Evolutionary conservation across 768 basidiomycete genomes (phyloP).

Genomic region (Hypholoma sublateritium): DNA sequence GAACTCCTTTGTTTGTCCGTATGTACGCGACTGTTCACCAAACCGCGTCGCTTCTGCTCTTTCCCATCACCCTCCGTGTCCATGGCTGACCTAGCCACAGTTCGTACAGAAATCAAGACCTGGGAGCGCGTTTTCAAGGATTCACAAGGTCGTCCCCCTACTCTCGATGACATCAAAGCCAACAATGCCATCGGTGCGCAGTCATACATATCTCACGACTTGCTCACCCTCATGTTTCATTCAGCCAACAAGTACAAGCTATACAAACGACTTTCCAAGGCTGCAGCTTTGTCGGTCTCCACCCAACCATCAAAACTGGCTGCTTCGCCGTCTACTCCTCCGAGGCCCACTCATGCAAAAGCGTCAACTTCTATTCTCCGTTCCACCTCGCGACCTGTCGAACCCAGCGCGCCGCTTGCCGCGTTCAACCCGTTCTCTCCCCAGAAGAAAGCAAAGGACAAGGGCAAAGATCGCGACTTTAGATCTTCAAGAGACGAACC

Average conservation of each 20-base stretch:
- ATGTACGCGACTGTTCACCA: constrained; percentile 34
- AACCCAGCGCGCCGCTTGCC: constrained; percentile 49
- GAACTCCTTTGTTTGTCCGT: constrained; percentile 36
- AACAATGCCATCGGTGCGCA: constrained; percentile 61
- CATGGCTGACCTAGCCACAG: constrained; percentile 45
- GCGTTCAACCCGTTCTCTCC: constrained; percentile 82
- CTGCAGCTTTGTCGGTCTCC: constrained; percentile 18
- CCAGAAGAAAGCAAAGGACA: constrained; percentile 56
- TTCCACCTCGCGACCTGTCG: constrained; percentile 50
- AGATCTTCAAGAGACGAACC: neutral
- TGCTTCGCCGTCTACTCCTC: constrained; percentile 36
- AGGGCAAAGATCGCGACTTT: constrained; percentile 26
- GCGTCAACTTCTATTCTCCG: constrained; percentile 36
- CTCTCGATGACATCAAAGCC: constrained; percentile 69
- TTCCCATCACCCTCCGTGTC: constrained; percentile 2
- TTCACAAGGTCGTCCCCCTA: constrained; percentile 55
- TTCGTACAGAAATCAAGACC: constrained; percentile 71
- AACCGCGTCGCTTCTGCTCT: constrained; percentile 12
- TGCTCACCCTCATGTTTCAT: constrained; percentile 13
- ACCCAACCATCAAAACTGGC: constrained; percentile 6
- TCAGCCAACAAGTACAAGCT: constrained; percentile 78
- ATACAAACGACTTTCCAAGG: constrained; percentile 75
- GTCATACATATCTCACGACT: neutral
- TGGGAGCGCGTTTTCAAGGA: constrained; percentile 75
- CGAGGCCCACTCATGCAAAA: constrained; percentile 31